phyloP scores from a whole-genome alignment of 371 early-diverging fungal genomes.

The Mucor piriformis region DNA sequence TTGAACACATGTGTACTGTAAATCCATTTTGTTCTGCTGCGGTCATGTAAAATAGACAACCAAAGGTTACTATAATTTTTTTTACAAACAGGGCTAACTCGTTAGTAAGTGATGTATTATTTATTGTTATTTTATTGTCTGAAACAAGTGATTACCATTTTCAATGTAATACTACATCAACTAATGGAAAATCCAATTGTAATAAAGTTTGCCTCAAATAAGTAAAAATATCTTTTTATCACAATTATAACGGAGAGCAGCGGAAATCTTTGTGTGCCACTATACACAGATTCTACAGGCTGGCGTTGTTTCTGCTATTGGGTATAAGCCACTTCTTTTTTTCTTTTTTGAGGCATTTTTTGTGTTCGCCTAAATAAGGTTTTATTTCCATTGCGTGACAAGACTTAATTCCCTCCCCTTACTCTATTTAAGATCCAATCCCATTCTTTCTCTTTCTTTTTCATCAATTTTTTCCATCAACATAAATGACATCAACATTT shows the following conservation, averaged over 20 bases:
- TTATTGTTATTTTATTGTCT: not conserved
- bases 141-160: slow-evolving; percentile 1
- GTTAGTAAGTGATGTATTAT: slow-evolving; percentile 14
- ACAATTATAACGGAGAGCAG: not conserved
- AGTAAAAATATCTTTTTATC: not conserved
- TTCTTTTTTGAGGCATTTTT: slow-evolving; percentile 28
- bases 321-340: slow-evolving; percentile 27
- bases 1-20: no score
- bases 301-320: slow-evolving; percentile 32
- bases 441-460: not conserved
- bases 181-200: not conserved
- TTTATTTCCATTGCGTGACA: slow-evolving; percentile 8
- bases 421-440: not conserved
- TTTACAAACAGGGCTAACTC: not conserved
- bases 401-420: not conserved
- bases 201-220: slow-evolving; percentile 3
- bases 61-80: not conserved
- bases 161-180: not conserved
- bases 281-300: not conserved
- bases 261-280: slow-evolving; percentile 5
- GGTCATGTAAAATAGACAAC: no score
- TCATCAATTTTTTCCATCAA: not conserved
- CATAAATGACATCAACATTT: slow-evolving; percentile 14
- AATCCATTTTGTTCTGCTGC: no score
- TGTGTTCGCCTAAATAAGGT: slow-evolving; percentile 14